Evolutionary conservation across 2,329 filamentous ascomycete genomes (phyloP).

Genomic region (Sporothrix dimorphospora): DNA sequence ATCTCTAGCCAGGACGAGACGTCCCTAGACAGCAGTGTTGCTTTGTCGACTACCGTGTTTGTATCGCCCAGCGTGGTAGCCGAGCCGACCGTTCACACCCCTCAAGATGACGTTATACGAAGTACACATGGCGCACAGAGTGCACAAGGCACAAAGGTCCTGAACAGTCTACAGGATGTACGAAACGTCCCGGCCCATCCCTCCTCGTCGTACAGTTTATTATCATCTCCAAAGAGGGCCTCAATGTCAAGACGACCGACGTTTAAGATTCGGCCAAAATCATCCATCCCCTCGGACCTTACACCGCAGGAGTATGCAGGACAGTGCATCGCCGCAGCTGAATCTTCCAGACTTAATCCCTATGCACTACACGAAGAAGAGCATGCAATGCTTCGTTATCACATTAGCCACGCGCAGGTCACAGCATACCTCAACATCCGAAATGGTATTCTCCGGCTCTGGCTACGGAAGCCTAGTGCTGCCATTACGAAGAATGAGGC

Average conservation of each 20-base stretch:
- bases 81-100: background rate
- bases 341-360: slow-evolving; percentile 85
- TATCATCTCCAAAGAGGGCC: background rate
- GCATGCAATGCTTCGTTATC: slow-evolving; percentile 75
- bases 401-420: slow-evolving; percentile 86
- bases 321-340: slow-evolving; percentile 87
- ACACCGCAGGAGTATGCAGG: slow-evolving; percentile 79
- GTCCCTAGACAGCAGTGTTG: slow-evolving; percentile 51
- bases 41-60: background rate
- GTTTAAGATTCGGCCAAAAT: slow-evolving; percentile 69
- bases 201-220: background rate
- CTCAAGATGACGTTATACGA: background rate
- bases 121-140: background rate
- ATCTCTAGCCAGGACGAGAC: slow-evolving; percentile 67
- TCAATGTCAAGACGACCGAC: background rate
- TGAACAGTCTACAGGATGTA: background rate
- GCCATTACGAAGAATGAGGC: slow-evolving; percentile 83
- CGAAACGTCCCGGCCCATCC: too few species aligned
- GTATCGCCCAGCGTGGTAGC: background rate
- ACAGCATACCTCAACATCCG: slow-evolving; percentile 95
- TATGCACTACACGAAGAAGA: slow-evolving; percentile 86
- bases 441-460: slow-evolving; percentile 89
- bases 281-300: slow-evolving; percentile 80
- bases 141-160: background rate
- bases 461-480: slow-evolving; percentile 83